A percentile compares a stretch with the other conserved stretches of the same genome.
Evolutionary conservation across 192 early-diverging fungal species (phyloP).

Genomic region (Linnemannia schmuckeri): DNA sequence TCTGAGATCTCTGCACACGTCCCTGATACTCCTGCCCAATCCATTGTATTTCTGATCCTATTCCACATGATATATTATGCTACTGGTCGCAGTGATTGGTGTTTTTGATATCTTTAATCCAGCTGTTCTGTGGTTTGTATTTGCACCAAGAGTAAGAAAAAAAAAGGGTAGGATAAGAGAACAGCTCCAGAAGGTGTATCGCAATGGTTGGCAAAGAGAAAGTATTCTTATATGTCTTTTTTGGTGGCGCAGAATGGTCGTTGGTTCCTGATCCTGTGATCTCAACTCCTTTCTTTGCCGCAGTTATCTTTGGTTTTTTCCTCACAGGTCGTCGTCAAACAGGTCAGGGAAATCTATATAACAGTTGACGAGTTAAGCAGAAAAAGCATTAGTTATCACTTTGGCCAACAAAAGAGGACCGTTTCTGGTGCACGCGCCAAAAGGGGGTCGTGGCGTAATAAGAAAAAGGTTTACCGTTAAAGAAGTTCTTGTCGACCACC

Average conservation of each 20-base stretch:
- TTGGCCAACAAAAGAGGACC: neutral
- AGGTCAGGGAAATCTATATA: constrained; percentile 36
- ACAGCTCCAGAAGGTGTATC: neutral
- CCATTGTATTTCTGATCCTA: neutral
- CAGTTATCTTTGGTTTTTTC: neutral
- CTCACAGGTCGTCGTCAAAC: constrained; percentile 39
- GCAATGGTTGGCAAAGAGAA: neutral
- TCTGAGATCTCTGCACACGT: neutral
- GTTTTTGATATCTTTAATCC: neutral
- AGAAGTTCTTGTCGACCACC: constrained; percentile 45
- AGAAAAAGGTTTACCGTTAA: constrained; percentile 25
- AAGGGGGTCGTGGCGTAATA: neutral
- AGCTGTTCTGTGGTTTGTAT: neutral
- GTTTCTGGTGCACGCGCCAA: neutral
- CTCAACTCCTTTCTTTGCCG: neutral
- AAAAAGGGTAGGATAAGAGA: neutral
- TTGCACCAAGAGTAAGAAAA: constrained; percentile 5
- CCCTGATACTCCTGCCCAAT: neutral
- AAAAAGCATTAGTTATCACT: neutral
- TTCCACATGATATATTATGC: neutral
- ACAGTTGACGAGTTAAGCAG: neutral
- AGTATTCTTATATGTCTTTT: neutral
- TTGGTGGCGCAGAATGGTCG: neutral
- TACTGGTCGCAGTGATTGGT: neutral
- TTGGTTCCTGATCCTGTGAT: neutral